These are phyloP conservation scores for Paxillus ammoniavirescens DNA, from an alignment of 768 basidiomycete genomes.

Conservation along the genomic window DNA sequence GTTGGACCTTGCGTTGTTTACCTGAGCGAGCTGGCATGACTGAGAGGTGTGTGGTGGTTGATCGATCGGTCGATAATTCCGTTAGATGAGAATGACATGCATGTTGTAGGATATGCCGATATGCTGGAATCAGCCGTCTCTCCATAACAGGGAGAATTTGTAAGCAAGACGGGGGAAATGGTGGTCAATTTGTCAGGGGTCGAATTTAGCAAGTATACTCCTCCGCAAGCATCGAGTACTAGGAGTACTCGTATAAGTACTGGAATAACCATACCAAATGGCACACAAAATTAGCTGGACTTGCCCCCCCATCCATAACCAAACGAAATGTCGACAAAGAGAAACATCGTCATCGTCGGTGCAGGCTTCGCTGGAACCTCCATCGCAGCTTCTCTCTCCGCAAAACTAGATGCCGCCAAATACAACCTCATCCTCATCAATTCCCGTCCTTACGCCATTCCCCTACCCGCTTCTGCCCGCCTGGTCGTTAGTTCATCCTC, in stretches of 20 bases:
- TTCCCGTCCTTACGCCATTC: constrained; percentile 46
- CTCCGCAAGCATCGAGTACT: too few species aligned
- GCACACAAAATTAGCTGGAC: too few species aligned
- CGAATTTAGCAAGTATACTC: too few species aligned
- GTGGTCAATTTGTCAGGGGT: too few species aligned
- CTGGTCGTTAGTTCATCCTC: constrained; percentile 40
- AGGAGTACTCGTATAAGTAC: too few species aligned
- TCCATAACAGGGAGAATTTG: too few species aligned
- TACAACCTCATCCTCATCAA: constrained; percentile 57
- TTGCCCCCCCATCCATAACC: not conserved
- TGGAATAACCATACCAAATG: too few species aligned
- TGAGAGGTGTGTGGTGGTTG: not conserved
- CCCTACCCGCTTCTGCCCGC: constrained; percentile 52
- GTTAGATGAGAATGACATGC: too few species aligned
- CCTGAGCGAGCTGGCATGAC: constrained; percentile 40
- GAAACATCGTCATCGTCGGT: constrained; percentile 55
- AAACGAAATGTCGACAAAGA: constrained; percentile 16
- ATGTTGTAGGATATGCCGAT: too few species aligned
- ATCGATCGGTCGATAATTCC: too few species aligned
- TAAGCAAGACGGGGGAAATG: too few species aligned
- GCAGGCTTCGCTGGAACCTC: constrained; percentile 48
- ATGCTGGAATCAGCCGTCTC: too few species aligned
- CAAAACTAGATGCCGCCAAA: constrained; percentile 44
- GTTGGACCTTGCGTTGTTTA: constrained; percentile 69
- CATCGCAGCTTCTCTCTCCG: constrained; percentile 47